Evolutionary conservation across 345 rosid species (phyloP), one percentile per base, ranked within the genome.

Genomic region (Eucalyptus regnans): DNA sequence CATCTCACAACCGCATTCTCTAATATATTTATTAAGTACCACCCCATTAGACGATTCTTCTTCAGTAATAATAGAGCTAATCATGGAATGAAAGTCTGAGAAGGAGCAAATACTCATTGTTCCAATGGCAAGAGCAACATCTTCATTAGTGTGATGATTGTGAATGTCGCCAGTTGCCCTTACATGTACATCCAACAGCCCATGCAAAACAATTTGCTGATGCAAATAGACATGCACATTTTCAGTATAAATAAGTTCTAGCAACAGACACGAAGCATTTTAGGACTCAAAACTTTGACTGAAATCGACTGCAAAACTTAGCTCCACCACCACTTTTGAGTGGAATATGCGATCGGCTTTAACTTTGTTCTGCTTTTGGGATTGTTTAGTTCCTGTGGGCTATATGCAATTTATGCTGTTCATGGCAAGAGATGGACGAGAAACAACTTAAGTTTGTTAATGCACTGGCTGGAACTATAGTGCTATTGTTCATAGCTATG

Each of bases 121-220:
- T 93, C 99, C 99, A 90, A 97, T 92, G 90, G 99, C 98, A 89
- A 97, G 99, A 15, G 97, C 96, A 91, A 95, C 95, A 90, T 97
- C 99, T 93, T 98, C 98, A 88, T 96, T 98, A 1, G 97, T 95
- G 89, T 98, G 99, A 90, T 97, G 99, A 92, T 97, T 98, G 86
- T 98, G 98, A 15, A 92, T 89, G 71, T 98, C 99, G 54, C 99
- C 98, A 17, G 96, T 95, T 43, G 97, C 99, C 95, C 93, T 94
- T 64, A 96, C 98, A 76, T 95, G 97, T 51, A 46, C 48, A 46
- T 46, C 98, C 33, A 97, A 94, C 89, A 98, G 92, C 46, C 98
- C 98, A 90, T 97, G 99, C 51, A 98, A 97, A 87, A 98, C 96
- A 90, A 97, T 93, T 97, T 98, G 99, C 99, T 97, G 90, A 88